These are phyloP conservation scores for Conringia planisiliqua DNA, from an alignment of 345 rosid species.

Conservation along the genomic window DNA sequence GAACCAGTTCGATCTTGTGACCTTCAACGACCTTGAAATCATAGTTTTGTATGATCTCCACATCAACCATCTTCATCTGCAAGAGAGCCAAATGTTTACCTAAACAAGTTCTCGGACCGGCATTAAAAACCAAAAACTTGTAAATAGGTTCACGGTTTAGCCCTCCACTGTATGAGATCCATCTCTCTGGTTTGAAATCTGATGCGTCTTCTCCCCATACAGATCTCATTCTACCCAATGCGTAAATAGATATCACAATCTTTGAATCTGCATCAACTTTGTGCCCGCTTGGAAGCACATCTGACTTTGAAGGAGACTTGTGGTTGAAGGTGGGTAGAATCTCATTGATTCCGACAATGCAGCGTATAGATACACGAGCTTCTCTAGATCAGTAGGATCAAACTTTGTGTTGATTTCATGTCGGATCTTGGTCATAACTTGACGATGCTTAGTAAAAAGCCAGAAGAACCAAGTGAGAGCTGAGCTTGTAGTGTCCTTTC, in stretches of 20 bases:
- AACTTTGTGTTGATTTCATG: too few relatives aligned
- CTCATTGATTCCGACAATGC: too few relatives aligned
- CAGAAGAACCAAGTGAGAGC: too few relatives aligned
- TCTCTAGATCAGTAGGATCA: too few relatives aligned
- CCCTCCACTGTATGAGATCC: not conserved
- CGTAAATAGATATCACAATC: not conserved
- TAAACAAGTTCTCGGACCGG: slow-evolving; percentile 25
- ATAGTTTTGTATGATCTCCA: not conserved
- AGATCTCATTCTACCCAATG: slow-evolving; percentile 38
- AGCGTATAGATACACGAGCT: too few relatives aligned
- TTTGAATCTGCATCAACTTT: not conserved
- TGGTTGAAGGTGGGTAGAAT: too few relatives aligned
- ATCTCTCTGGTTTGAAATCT: slow-evolving; percentile 40
- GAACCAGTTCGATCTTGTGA: too few relatives aligned
- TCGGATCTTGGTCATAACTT: too few relatives aligned
- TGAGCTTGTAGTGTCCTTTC: slow-evolving; percentile 29
- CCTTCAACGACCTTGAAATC: too few relatives aligned
- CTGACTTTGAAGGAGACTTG: too few relatives aligned
- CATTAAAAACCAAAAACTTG: slow-evolving; percentile 19
- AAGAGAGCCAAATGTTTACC: slow-evolving; percentile 22
- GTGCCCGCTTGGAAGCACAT: not conserved
- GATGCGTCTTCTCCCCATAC: slow-evolving; percentile 35
- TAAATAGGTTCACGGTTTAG: not conserved
- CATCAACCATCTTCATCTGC: slow-evolving; percentile 22
- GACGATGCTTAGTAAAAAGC: too few relatives aligned